Conservation (phyloP, 352 stramenopile genomes). For the Globisporangium okanoganense region DNA sequence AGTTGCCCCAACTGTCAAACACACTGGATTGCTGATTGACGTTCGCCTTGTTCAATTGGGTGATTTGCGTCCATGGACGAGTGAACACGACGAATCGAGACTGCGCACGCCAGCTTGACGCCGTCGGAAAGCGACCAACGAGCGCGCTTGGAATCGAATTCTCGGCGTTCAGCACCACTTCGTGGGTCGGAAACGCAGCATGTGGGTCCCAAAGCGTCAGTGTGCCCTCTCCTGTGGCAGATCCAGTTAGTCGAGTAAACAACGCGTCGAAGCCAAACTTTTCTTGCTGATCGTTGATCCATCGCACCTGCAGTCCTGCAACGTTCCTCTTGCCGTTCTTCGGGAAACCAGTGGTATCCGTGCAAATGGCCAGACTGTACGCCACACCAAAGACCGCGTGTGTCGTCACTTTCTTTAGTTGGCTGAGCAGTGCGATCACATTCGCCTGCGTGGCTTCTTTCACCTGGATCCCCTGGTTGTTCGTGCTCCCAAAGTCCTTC, state of each 20-base stretch:
- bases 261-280: slow-evolving; percentile 50
- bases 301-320: slow-evolving; percentile 18
- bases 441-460: slow-evolving; percentile 39
- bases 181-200: slow-evolving; percentile 39
- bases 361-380: slow-evolving; percentile 28
- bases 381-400: slow-evolving; percentile 27
- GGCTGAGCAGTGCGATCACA: slow-evolving; percentile 15
- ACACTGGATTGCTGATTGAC: neutral
- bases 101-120: slow-evolving; percentile 1
- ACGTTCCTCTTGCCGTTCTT: neutral
- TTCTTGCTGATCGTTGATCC: slow-evolving; percentile 33
- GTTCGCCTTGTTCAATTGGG: neutral
- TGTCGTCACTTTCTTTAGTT: neutral
- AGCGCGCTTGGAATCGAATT: neutral
- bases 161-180: slow-evolving; percentile 21
- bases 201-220: slow-evolving; percentile 50
- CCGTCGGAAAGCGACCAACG: slow-evolving; percentile 1
- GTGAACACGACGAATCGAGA: slow-evolving; percentile 12
- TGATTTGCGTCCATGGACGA: neutral
- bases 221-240: neutral
- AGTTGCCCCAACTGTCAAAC: neutral
- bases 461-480: slow-evolving; percentile 31
- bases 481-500: slow-evolving; percentile 30
- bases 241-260: slow-evolving; percentile 15
- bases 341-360: slow-evolving; percentile 13